These are phyloP conservation scores for Sisymbrium irio DNA, from an alignment of 345 rosid species.

Conservation along the genomic window DNA sequence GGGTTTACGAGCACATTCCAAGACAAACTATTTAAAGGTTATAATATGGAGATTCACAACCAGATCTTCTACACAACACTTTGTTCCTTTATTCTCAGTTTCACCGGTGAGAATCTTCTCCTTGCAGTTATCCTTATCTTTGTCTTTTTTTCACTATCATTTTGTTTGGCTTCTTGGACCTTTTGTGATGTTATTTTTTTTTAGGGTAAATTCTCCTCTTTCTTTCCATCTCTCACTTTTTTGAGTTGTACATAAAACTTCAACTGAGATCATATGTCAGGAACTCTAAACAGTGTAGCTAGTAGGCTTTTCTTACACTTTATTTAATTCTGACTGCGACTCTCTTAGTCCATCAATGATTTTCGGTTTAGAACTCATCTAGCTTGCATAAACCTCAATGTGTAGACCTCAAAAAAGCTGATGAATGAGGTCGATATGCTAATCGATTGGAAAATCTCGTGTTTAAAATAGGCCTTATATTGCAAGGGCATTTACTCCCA, in stretches of 20 bases:
- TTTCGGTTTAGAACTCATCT: not conserved
- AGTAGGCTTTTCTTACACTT: not conserved
- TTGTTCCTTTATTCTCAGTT: constrained; percentile 80
- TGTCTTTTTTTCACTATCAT: not conserved
- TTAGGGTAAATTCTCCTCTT: not conserved
- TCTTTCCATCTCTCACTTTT: not conserved
- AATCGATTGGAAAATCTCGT: not conserved
- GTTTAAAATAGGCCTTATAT: constrained; percentile 57
- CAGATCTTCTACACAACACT: constrained; percentile 91
- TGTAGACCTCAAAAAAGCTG: not conserved
- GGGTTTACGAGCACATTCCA: constrained; percentile 98
- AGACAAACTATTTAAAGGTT: constrained; percentile 88
- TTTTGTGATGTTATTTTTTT: not conserved
- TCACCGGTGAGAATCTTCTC: constrained; percentile 53
- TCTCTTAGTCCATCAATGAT: not conserved
- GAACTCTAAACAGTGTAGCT: not conserved
- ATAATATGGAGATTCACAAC: constrained; percentile 91
- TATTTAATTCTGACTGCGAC: not conserved
- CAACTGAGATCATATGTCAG: not conserved
- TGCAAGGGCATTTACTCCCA: constrained; percentile 74
- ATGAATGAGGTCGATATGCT: not conserved
- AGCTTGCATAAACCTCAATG: not conserved
- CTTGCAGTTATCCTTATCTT: not conserved
- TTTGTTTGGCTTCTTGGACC: not conserved
- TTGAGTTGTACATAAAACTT: not conserved